Base-by-base conservation (phyloP, 768 basidiomycete species). In the Lactifluus rugatus region DNA sequence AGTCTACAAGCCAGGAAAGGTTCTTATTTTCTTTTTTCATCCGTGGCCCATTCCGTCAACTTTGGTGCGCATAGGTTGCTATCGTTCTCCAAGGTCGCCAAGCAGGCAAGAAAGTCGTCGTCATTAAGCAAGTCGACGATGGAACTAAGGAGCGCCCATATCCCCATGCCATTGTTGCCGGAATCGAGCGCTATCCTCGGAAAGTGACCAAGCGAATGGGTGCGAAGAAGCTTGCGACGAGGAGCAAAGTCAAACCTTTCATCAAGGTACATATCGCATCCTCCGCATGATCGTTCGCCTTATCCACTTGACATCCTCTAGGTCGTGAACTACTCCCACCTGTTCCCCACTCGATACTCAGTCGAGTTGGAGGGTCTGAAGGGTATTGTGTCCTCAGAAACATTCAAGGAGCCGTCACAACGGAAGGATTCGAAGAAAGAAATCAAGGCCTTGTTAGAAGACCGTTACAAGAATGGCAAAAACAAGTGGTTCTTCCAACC, bases 231-330 rank as follows among this genome's bases (percentile, higher is more conserved):
- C 73, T 98, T 65, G 82, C 87, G 66, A 81, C 79, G 76, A 81
- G 96, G 77, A 93, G 85, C 77, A 95, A 93, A 77, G 87, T 99
- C 75, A 99, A 99, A 83, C 96, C 96, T 66, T 99, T 99, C 76
- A 93, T 99, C 82, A 98, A 99, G 84, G 94, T 93, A 66, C 66
- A 81, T 73, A 17, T 26, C 17, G 13, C 41, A 19, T 4, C 34
- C 32, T 48, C 28, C 9, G 14, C 26, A 17, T 42, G 13, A 41
- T 42, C 17, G n/a, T 47, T 41, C 28, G 36, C 5, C 31, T 44
- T 26, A 37, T 48, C 49, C 39, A 39, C 26, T 39, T 37, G 26
- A 44, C 17, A 46, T 25, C n/a, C 3, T 17, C 5, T 51, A 95
- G 93, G 78, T 85, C 58, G 74, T 98, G 74, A 99, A 99, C 84